Evolutionary conservation across 768 basidiomycete genomes (phyloP).

Genomic region (Rhodosporidiobolus odoratus): DNA sequence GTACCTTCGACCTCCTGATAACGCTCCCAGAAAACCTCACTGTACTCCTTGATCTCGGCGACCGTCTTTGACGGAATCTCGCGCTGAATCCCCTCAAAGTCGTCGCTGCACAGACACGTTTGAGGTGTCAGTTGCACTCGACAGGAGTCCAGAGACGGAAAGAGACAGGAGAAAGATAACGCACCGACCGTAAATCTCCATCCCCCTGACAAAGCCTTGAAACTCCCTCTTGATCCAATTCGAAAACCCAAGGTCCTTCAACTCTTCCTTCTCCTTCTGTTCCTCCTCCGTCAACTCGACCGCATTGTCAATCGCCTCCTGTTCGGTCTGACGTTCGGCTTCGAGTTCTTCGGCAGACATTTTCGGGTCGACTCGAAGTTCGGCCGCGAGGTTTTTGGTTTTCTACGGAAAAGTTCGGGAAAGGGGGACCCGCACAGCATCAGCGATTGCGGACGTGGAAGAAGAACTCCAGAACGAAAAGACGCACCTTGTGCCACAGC

Average conservation of each 20-base stretch:
- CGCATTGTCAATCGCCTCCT: constrained; percentile 82
- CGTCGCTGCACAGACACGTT: constrained; percentile 36
- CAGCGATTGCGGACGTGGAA: neutral
- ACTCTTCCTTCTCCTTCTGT: constrained; percentile 68
- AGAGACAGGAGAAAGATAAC: neutral
- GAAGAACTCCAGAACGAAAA: neutral
- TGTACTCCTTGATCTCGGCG: constrained; percentile 71
- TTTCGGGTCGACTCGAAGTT: constrained; percentile 50
- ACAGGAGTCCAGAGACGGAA: constrained; percentile 51
- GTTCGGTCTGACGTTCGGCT: constrained; percentile 68
- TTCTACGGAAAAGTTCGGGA: constrained; percentile 38
- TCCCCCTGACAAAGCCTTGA: constrained; percentile 75
- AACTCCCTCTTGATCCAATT: constrained; percentile 91
- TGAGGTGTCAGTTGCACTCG: neutral
- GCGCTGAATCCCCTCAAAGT: constrained; percentile 58
- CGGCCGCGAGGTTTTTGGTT: constrained; percentile 48
- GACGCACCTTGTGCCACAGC: constrained; percentile 65
- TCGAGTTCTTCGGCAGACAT: constrained; percentile 81
- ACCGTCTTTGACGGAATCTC: constrained; percentile 69
- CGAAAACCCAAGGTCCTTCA: constrained; percentile 71
- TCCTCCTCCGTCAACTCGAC: constrained; percentile 89
- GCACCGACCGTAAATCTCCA: constrained; percentile 63
- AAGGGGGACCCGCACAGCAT: constrained; percentile 48
- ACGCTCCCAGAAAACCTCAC: constrained; percentile 77
- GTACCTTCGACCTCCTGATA: constrained; percentile 76